Evolutionary conservation across 2,329 filamentous ascomycete genomes (phyloP), one percentile per base, ranked within the genome.

Genomic region (Amauroascus verrucosus): DNA sequence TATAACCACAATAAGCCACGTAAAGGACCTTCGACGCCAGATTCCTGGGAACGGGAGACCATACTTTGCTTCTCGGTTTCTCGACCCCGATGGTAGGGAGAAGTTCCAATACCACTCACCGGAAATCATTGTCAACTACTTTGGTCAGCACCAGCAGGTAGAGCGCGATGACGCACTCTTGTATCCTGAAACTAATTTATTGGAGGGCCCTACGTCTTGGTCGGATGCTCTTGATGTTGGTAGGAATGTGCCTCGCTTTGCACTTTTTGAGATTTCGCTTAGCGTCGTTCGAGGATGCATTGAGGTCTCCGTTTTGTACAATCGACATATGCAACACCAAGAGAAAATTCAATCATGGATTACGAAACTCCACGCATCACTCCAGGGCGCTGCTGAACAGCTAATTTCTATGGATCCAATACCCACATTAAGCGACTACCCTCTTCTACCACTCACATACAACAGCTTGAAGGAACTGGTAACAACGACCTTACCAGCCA

Each of bases 251-350:
- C 66, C 67, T 24, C 69, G 74, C 1, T 73, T 75, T 55, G 71
- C 70, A 1, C 68, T 78, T 0, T 74, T 79, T 48, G 76, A 79
- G 54, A 70, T 78, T 3, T 72, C 73, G 0, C 75, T 75, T 0
- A 72, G 75, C 22, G 66, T 77, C 18, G n/a, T 38, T 9, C 14
- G 18, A 38, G 73, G 72, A 0, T 64, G 64, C 14, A 63, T 78
- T 24, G 71, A 72, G 35, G 67, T 77, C 16, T 71, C 72, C 0
- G 77, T 77, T 58, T 72, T 72, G 0, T 76, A 72, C 63, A 77
- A 77, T 56, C 61, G 66, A 7, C 61, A 70, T 33, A 77, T 76
- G 71, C 63, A 62, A 6, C 72, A 74, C 53, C 69, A 73, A 54
- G 58, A 62, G 0, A 61, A 64, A 0, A 72, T 77, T 32, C 61